A percentile compares a stretch with the other conserved stretches of the same genome.
Evolutionary conservation across 1,284 basidiomycete genomes (phyloP).

Genomic region (Ceratobasidium sp.): DNA sequence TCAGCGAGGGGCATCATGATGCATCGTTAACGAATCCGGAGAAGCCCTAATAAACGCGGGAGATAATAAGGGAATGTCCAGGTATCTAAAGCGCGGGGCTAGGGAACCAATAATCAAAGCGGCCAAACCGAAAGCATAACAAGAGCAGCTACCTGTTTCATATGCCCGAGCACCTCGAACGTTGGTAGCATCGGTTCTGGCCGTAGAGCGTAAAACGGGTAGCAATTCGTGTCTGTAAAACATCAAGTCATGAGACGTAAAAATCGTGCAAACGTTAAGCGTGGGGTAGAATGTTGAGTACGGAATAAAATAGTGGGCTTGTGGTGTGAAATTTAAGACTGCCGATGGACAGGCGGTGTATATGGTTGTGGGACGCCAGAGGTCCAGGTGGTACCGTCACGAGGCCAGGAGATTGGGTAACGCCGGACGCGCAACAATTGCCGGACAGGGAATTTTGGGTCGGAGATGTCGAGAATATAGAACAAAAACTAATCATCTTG

Average conservation of each 20-base stretch:
- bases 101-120: conserved; percentile 11
- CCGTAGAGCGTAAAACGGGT: background rate
- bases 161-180: conserved; percentile 38
- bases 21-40: too few species aligned
- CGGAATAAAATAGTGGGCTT: background rate
- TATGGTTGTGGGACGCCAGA: conserved; percentile 25
- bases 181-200: background rate
- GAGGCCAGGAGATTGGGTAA: conserved; percentile 27
- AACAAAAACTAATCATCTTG: conserved; percentile 8
- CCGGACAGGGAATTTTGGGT: conserved; percentile 16
- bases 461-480: conserved; percentile 6
- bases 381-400: conserved; percentile 30
- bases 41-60: background rate
- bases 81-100: background rate
- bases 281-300: conserved; percentile 33
- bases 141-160: conserved; percentile 36
- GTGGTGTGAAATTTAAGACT: background rate
- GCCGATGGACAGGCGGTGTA: conserved; percentile 2
- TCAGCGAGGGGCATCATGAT: conserved; percentile 56
- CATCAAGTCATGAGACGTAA: conserved; percentile 33
- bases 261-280: conserved; percentile 14
- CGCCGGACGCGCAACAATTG: conserved; percentile 35
- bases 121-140: conserved; percentile 4
- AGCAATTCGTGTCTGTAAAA: conserved; percentile 39
- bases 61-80: conserved; percentile 3